Percentiles rank a stretch among this genome's conserved stretches.
These are phyloP conservation scores for Straminergon stramineum DNA, from an alignment of 225 moss, liverwort and hornwort genomes.

Conservation along the genomic window DNA sequence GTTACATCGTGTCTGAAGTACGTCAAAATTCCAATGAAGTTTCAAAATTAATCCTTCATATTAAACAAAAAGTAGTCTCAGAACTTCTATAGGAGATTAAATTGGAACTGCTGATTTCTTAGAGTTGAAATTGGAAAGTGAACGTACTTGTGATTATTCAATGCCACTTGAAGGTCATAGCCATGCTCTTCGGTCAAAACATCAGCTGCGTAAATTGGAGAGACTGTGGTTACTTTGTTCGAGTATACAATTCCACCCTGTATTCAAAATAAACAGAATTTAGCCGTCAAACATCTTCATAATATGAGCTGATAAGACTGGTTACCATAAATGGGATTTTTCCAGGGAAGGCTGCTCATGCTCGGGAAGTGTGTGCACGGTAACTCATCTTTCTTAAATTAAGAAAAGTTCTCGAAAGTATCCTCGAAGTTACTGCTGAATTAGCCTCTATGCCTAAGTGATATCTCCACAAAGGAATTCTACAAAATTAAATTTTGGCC, in stretches of 20 bases:
- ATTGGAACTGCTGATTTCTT: background rate
- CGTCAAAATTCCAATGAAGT: background rate
- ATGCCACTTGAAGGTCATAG: conserved; percentile 46
- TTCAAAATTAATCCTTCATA: background rate
- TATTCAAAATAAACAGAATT: background rate
- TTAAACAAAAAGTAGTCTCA: background rate
- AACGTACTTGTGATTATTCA: conserved; percentile 48
- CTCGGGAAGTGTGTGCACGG: background rate
- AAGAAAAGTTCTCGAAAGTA: background rate
- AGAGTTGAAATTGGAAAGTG: background rate
- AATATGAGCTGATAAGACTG: background rate
- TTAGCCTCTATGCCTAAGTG: background rate
- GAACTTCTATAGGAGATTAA: background rate
- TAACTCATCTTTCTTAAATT: background rate
- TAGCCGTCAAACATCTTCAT: background rate
- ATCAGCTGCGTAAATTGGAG: conserved; percentile 60
- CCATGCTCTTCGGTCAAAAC: conserved; percentile 42
- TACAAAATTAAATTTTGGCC: background rate
- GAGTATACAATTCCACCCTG: conserved; percentile 72
- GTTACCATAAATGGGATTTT: background rate
- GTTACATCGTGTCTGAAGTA: background rate
- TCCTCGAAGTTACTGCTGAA: background rate
- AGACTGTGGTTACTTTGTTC: conserved; percentile 68
- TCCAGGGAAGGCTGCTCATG: background rate
- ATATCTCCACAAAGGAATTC: background rate